Base-by-base conservation (phyloP, 2,329 filamentous ascomycete species). In the Fusarium sp. region DNA sequence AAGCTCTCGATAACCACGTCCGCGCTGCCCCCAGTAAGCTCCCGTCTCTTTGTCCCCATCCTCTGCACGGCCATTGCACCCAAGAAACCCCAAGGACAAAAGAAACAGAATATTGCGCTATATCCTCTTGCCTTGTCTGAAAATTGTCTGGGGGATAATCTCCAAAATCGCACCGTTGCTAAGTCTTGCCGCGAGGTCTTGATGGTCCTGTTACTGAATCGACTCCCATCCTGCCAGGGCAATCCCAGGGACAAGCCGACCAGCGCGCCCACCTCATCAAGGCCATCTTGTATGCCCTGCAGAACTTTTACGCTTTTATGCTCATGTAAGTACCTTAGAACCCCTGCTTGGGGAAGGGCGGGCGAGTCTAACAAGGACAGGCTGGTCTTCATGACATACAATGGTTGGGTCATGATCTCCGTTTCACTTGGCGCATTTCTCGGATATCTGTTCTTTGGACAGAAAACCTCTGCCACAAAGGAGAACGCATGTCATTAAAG, bases 381-480 rank as follows among this genome's bases (percentile, higher is more conserved):
- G 96, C 86, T 99, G 66, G 83, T 99, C 24, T 99, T 99, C 82
- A 99, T 99, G 96, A 99, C 96, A n/a, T 99, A 99, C 83, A 99
- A 99, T 77, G 96, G 96, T 60, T 97, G 93, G 91, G 90, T 99
- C 73, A 99, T 99, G 96, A 82, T 97, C 72, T 88, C 95, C 5
- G 94, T 98, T 18, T 92, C 92, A 1, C 84, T 97, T 12, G 96
- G 96, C 18, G 94, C 95, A 0, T 97, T 97, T 72, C 80, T 97
- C 46, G 96, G 96, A 45, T 98, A 97, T 78, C 78, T 97, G 65
- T 75, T 91, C 46, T 99, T 98, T 82, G 92, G 93, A 18, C 87
- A 89, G 59, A 84, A 85, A 57, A 89, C 90, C 2, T 86, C 89
- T 56, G 88, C 91, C 10, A 91, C 91, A 29, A 98, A 97, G 85